These are phyloP conservation scores for Fermentozyma sake DNA, from an alignment of 1,139 yeast genomes.

Conservation along the genomic window DNA sequence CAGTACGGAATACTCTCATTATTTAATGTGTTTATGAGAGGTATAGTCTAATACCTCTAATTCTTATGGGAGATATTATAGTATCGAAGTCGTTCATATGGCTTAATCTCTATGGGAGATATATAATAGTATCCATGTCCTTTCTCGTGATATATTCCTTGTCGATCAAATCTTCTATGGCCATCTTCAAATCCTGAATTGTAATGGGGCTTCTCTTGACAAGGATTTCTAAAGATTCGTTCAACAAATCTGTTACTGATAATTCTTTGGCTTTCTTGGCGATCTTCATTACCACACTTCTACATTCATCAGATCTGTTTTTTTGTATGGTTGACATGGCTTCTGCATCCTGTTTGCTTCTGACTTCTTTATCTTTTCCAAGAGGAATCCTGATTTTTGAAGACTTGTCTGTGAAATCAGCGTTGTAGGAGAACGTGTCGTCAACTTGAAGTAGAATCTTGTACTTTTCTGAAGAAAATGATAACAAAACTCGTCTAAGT, in stretches of 20 bases:
- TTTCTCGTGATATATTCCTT: slow-evolving; percentile 29
- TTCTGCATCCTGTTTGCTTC: slow-evolving; percentile 1
- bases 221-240: slow-evolving; percentile 17
- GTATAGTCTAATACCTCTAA: too few relatives aligned
- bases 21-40: too few relatives aligned
- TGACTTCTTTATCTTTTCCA: slow-evolving; percentile 21
- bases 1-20: too few relatives aligned
- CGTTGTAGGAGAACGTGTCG: slow-evolving; percentile 18
- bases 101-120: slow-evolving; percentile 33
- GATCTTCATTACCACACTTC: slow-evolving; percentile 26
- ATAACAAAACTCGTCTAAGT: slow-evolving; percentile 23
- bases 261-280: slow-evolving; percentile 27
- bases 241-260: slow-evolving; percentile 22
- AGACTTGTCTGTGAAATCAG: slow-evolving; percentile 25
- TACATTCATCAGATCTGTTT: slow-evolving; percentile 27
- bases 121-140: slow-evolving; percentile 20
- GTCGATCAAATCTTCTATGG: slow-evolving; percentile 30
- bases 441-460: slow-evolving; percentile 17
- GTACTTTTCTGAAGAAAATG: slow-evolving; percentile 30
- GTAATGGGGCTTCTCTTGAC: slow-evolving; percentile 25
- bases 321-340: slow-evolving; percentile 4
- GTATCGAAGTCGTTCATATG: too few relatives aligned
- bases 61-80: too few relatives aligned
- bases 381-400: slow-evolving; percentile 30
- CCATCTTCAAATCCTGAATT: slow-evolving; percentile 26